Conservation (phyloP, 345 rosid species). For the Arabidopsis thaliana region TAIR10.1 NC_003071.7:7978501-7979000, state of each 20-base stretch:
- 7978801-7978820: conserved; percentile 95
- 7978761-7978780: conserved; percentile 75
- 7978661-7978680: no score
- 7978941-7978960: conserved; percentile 83
- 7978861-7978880: conserved; percentile 76
- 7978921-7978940: conserved; percentile 92
- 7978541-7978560: neutral
- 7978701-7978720: neutral
- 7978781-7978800: conserved; percentile 84
- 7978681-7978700: no score
- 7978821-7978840: conserved; percentile 68
- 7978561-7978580: neutral
- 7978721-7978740: conserved; percentile 17
- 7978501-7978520: neutral
- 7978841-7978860: conserved; percentile 67
- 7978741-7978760: conserved; percentile 73
- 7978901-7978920: conserved; percentile 66
- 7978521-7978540: neutral
- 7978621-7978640: neutral
- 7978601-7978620: neutral
- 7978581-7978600: neutral
- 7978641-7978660: no score
- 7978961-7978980: conserved; percentile 77
- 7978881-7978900: conserved; percentile 73
- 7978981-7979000: conserved; percentile 93